These are phyloP conservation scores for Ophiocordyceps camponoti-rufipedis DNA, from an alignment of 2,329 filamentous ascomycete species.

Conservation along the genomic window DNA sequence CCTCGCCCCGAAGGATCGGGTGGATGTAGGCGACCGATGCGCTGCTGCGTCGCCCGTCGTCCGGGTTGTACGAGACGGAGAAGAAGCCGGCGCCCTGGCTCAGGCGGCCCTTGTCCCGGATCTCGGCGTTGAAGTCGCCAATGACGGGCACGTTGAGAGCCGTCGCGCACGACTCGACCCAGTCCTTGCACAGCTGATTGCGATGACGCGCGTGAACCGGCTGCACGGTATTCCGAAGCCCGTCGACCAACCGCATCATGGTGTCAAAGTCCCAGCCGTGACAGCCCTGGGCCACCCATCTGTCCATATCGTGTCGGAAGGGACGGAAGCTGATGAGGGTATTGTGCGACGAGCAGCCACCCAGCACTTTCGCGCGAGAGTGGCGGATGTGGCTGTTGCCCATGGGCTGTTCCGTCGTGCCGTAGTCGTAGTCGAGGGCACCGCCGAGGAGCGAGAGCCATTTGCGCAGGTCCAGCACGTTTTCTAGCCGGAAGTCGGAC, in stretches of 20 bases:
- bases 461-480: constrained; percentile 70
- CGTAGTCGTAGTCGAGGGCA: constrained; percentile 82
- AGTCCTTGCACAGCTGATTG: constrained; percentile 84
- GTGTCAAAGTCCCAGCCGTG: constrained; percentile 75
- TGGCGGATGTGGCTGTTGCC: constrained; percentile 86
- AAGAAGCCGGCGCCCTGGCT: constrained; percentile 75
- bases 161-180: constrained; percentile 63
- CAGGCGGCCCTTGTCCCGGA: constrained; percentile 52
- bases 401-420: constrained; percentile 75
- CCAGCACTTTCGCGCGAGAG: constrained; percentile 80
- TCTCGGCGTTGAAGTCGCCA: constrained; percentile 74
- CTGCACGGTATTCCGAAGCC: constrained; percentile 77
- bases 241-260: constrained; percentile 66
- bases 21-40: constrained; percentile 88
- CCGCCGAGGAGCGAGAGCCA: constrained; percentile 75
- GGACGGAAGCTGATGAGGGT: constrained; percentile 85
- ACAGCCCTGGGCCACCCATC: constrained; percentile 70
- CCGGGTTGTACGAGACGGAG: constrained; percentile 79
- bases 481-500: constrained; percentile 75
- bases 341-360: constrained; percentile 87
- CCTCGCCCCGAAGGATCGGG: constrained; percentile 68
- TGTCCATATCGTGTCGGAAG: constrained; percentile 72
- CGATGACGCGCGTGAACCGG: constrained; percentile 71
- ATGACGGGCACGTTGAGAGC: constrained; percentile 69
- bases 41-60: constrained; percentile 67